Conservation (phyloP, 805 yeast genomes). For the Millerozyma acaciae region DNA sequence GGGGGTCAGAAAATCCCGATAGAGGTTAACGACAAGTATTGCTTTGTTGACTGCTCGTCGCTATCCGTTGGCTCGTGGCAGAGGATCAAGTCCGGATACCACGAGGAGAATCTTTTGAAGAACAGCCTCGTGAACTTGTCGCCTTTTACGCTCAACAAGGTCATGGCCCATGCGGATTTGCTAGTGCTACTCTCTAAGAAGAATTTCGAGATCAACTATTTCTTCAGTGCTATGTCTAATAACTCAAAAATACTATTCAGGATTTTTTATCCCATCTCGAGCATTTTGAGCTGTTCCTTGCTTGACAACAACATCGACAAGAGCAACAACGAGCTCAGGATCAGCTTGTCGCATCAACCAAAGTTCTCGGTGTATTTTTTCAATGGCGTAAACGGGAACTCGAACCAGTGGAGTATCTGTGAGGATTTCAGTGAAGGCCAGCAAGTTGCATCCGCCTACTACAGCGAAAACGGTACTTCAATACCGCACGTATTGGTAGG, state of each 20-base stretch:
- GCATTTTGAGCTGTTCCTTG: slow-evolving; percentile 58
- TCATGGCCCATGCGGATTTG: slow-evolving; percentile 68
- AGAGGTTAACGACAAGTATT: slow-evolving; percentile 58
- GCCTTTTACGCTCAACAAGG: slow-evolving; percentile 58
- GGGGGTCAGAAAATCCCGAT: slow-evolving; percentile 36
- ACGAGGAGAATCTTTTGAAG: slow-evolving; percentile 36
- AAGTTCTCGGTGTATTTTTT: slow-evolving; percentile 75
- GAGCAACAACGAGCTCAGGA: slow-evolving; percentile 44
- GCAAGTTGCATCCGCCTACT: slow-evolving; percentile 67
- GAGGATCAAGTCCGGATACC: slow-evolving; percentile 63
- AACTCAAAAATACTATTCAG: slow-evolving; percentile 66
- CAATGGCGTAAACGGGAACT: slow-evolving; percentile 47
- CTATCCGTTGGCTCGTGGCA: slow-evolving; percentile 81
- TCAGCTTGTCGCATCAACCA: slow-evolving; percentile 57
- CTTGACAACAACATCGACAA: slow-evolving; percentile 42
- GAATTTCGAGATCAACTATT: slow-evolving; percentile 71
- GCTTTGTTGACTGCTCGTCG: slow-evolving; percentile 63
- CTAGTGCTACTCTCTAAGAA: slow-evolving; percentile 67
- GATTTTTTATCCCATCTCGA: slow-evolving; percentile 63
- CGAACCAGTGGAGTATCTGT: slow-evolving; percentile 75
- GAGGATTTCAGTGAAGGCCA: slow-evolving; percentile 84
- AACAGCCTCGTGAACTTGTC: slow-evolving; percentile 56
- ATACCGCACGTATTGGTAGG: slow-evolving; percentile 72
- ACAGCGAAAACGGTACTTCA: slow-evolving; percentile 50
- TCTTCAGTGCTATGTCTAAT: slow-evolving; percentile 70